Conservation (phyloP, 805 yeast species). For the Barnettozyma wickerhamii region DNA sequence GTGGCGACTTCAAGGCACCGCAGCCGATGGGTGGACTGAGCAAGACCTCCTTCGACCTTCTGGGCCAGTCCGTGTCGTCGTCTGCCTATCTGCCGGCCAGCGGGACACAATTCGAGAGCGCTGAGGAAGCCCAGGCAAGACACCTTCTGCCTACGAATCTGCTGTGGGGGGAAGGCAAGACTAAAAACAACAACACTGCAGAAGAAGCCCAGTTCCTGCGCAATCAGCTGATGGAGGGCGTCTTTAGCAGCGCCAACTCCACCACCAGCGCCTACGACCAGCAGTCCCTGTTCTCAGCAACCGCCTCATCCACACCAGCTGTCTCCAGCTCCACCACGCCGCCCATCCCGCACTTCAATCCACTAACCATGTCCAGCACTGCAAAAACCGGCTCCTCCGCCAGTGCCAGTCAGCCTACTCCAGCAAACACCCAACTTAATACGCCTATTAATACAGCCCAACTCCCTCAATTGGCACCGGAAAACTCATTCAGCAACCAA, state of each 20-base stretch:
- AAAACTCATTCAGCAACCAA: neutral
- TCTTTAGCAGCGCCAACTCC: neutral
- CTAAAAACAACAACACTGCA: constrained; percentile 8
- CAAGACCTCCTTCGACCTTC: neutral
- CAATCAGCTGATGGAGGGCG: constrained; percentile 4
- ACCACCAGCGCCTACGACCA: constrained; percentile 3
- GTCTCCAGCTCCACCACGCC: constrained; percentile 10
- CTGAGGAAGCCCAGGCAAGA: constrained; percentile 18
- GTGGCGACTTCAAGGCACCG: constrained; percentile 2
- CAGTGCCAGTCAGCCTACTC: neutral
- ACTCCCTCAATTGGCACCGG: neutral
- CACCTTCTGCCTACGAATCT: constrained; percentile 32
- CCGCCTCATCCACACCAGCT: constrained; percentile 15
- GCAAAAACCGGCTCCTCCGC: neutral
- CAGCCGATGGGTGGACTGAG: constrained; percentile 4
- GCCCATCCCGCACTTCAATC: constrained; percentile 7
- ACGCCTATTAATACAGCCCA: neutral
- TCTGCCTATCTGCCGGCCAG: too few relatives aligned
- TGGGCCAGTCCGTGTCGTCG: constrained; percentile 6
- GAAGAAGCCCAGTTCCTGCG: constrained; percentile 15
- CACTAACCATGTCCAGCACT: constrained; percentile 2
- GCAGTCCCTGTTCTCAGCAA: too few relatives aligned
- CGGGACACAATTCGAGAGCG: too few relatives aligned
- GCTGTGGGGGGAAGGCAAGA: constrained; percentile 28
- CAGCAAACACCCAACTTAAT: neutral